phyloP scores from a whole-genome alignment of 148 eudicot genomes.

The Arctostaphylos glauca region DNA sequence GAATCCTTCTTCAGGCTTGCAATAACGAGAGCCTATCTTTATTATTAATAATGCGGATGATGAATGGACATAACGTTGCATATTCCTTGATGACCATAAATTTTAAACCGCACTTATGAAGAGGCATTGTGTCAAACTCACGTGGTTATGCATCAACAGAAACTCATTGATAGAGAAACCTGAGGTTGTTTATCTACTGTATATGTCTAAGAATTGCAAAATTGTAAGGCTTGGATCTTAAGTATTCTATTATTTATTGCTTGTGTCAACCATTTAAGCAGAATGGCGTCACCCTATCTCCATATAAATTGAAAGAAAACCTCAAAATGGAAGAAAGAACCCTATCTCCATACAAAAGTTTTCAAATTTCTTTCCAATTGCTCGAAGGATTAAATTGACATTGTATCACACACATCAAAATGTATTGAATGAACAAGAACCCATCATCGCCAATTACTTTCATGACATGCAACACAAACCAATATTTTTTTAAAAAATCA shows the following conservation, averaged over 20 bases:
- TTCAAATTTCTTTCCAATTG: not conserved
- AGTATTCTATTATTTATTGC: not conserved
- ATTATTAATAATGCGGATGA: not conserved
- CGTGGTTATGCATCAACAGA: not conserved
- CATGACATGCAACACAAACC: not conserved
- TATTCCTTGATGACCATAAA: not conserved
- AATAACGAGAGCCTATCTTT: too few relatives aligned
- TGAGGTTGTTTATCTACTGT: not conserved
- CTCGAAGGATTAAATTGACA: not conserved
- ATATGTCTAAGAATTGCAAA: not conserved
- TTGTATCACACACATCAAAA: not conserved
- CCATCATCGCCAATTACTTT: not conserved
- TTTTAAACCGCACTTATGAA: not conserved
- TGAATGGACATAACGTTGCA: not conserved
- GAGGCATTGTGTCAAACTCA: not conserved
- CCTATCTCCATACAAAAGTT: not conserved
- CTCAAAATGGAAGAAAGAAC: not conserved
- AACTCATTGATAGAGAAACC: not conserved
- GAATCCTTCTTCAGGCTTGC: too few relatives aligned
- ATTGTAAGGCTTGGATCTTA: not conserved
- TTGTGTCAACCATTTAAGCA: not conserved
- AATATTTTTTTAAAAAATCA: not conserved
- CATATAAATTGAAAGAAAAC: not conserved
- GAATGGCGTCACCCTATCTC: not conserved
- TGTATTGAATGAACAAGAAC: not conserved